These are phyloP conservation scores for Acrocalymma vagum DNA, from an alignment of 2,329 filamentous ascomycete species.

Conservation along the genomic window DNA sequence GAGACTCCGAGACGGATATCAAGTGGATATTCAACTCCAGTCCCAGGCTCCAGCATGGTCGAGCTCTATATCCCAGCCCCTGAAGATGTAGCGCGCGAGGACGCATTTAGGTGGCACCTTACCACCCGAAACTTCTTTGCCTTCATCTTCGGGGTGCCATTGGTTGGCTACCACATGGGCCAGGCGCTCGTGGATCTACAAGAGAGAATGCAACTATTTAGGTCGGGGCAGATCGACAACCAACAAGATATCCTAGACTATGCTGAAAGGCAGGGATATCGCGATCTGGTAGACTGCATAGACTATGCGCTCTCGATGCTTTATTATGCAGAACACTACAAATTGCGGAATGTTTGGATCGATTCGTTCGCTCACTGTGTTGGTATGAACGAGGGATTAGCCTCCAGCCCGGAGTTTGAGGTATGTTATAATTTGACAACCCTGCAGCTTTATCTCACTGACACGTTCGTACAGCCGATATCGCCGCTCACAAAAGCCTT, in stretches of 20 bases:
- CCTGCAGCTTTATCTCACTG: slow-evolving; percentile 3
- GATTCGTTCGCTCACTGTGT: slow-evolving; percentile 81
- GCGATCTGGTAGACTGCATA: slow-evolving; percentile 70
- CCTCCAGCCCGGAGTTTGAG: slow-evolving; percentile 66
- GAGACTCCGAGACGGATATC: slow-evolving; percentile 22
- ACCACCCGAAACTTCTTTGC: slow-evolving; percentile 80
- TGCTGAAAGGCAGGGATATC: slow-evolving; percentile 74
- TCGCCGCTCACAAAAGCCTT: slow-evolving; percentile 68
- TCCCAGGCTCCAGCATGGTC: slow-evolving; percentile 38
- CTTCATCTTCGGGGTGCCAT: slow-evolving; percentile 69
- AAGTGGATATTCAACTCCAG: slow-evolving; percentile 51
- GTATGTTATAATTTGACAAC: slow-evolving; percentile 52
- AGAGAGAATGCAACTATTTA: slow-evolving; percentile 70
- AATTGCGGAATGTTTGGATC: slow-evolving; percentile 71
- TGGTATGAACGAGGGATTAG: slow-evolving; percentile 74
- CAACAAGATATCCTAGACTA: slow-evolving; percentile 70
- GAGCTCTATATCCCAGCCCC: slow-evolving; percentile 78
- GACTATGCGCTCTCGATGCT: slow-evolving; percentile 74
- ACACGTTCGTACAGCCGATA: slow-evolving; percentile 37
- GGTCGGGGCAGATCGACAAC: slow-evolving; percentile 64
- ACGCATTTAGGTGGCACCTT: slow-evolving; percentile 70
- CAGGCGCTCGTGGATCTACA: slow-evolving; percentile 70
- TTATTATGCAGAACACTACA: slow-evolving; percentile 72
- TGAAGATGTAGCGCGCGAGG: slow-evolving; percentile 58
- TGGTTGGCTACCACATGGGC: slow-evolving; percentile 75